A percentile compares a stretch with the other conserved stretches of the same genome.
Evolutionary conservation across 768 basidiomycete genomes (phyloP).

Genomic region (Lentinus brumalis): DNA sequence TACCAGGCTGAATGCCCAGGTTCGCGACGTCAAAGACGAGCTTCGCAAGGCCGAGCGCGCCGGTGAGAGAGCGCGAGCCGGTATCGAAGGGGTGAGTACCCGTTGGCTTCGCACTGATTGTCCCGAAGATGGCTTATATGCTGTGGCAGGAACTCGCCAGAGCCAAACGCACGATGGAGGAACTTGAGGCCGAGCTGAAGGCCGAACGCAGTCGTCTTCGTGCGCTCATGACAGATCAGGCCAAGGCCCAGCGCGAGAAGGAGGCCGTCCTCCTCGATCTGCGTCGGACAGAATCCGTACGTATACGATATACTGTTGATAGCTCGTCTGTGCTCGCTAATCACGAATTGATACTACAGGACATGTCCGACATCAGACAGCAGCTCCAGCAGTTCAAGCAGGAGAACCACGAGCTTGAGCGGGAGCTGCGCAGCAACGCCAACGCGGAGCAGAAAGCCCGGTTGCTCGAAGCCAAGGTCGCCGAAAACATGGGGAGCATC

Average conservation of each 20-base stretch:
- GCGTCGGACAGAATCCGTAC: constrained; percentile 70
- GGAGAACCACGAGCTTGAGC: constrained; percentile 73
- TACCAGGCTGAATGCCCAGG: constrained; percentile 62
- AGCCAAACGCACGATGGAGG: constrained; percentile 63
- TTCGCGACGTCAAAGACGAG: constrained; percentile 61
- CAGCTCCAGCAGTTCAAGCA: constrained; percentile 71
- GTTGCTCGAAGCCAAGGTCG: constrained; percentile 63
- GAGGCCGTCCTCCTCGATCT: constrained; percentile 63
- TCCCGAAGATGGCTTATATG: neutral
- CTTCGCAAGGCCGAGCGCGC: constrained; percentile 52
- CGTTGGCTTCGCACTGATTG: neutral
- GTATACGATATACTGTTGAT: constrained; percentile 21
- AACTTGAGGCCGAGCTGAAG: constrained; percentile 72
- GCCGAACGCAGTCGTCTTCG: constrained; percentile 69
- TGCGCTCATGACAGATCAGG: constrained; percentile 63
- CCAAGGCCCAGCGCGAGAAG: constrained; percentile 63
- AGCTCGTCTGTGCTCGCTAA: neutral
- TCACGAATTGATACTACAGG: constrained; percentile 43
- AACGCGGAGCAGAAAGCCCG: constrained; percentile 76
- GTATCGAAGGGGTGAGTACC: constrained; percentile 56
- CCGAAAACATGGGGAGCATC: constrained; percentile 70
- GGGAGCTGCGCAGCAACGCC: constrained; percentile 69
- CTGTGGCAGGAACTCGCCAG: constrained; percentile 64
- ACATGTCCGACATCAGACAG: constrained; percentile 75
- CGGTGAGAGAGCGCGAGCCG: constrained; percentile 48